phyloP scores from a whole-genome alignment of 2,329 filamentous ascomycete species.

The Clonostachys rosea region DNA sequence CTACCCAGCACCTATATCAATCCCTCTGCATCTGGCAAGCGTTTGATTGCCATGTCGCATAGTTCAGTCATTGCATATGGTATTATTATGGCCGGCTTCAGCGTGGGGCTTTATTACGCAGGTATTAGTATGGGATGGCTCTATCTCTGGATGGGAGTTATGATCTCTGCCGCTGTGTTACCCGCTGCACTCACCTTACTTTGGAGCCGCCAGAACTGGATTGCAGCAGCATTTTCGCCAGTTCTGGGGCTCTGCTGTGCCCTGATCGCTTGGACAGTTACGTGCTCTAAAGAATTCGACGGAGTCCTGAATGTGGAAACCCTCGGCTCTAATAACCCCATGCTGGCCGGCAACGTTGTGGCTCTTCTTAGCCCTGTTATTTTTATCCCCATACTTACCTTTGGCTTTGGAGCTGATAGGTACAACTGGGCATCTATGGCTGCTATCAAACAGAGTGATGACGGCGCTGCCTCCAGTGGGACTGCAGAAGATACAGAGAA shows the following conservation, averaged over 20 bases:
- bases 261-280: constrained; percentile 68
- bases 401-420: constrained; percentile 53
- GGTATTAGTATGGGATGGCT: constrained; percentile 79
- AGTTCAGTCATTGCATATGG: constrained; percentile 75
- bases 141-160: constrained; percentile 81
- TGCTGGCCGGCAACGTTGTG: constrained; percentile 82
- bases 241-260: constrained; percentile 58
- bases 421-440: constrained; percentile 91
- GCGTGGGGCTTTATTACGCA: constrained; percentile 64
- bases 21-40: constrained; percentile 68
- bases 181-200: constrained; percentile 72
- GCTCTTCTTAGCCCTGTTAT: constrained; percentile 73
- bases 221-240: constrained; percentile 61
- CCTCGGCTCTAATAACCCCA: constrained; percentile 78
- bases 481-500: background rate
- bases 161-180: constrained; percentile 75
- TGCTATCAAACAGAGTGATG: constrained; percentile 72
- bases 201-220: constrained; percentile 71
- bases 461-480: constrained; percentile 28
- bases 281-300: constrained; percentile 57
- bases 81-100: constrained; percentile 73
- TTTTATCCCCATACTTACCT: constrained; percentile 72
- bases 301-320: constrained; percentile 65
- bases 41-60: constrained; percentile 77
- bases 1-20: constrained; percentile 70